Base-by-base conservation (phyloP, 192 early-diverging fungal species). In the Thoreauomyces humboldtii region DNA sequence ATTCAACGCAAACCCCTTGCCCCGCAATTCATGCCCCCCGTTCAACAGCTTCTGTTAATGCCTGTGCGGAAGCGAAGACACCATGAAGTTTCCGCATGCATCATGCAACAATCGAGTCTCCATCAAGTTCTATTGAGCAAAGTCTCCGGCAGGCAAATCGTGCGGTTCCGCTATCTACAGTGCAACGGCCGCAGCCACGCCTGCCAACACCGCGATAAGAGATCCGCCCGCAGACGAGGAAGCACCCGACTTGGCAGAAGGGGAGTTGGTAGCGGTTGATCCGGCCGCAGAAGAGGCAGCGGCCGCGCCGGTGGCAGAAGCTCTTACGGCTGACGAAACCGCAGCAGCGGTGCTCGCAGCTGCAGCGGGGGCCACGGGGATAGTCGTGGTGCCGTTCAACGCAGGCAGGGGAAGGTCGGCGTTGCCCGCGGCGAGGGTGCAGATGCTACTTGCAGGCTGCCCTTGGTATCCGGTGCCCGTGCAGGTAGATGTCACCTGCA, bases 371-470 rank as follows among this genome's bases (percentile, higher is more conserved):
- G 48, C 27, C 0, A 41, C 27, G 27, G 41, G 15, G 9, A 52
- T 27, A 29, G 50, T 17, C 4, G 55, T 27, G 37, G 64, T 58
- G 1, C 55, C 54, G 64, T 66, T 66, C 54, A 66, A 22, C 7
- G 28, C 25, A n/a, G 64, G 64, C 14, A 66, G 55, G 5, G 64
- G 64, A 33, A 42, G 54, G 43, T 66, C 64, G 17, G 41, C 59
- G 27, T 61, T 61, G 21, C 66, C 66, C 7, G 57, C 45, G 1
- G 66, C 66, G 45, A 60, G 34, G 44, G 27, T 29, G 48, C 66
- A 68, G 38, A 68, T 68, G 46, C 45, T n/a, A 7, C 52, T 29
- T 6, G 58, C 43, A 24, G 66, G 66, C 66, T 68, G 66, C 24
- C 66, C 43, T 37, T 68, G 57, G 41, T 55, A 42, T 12, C 22